These are phyloP conservation scores for Echeveria elegans DNA, from an alignment of 164 flowering plant species.

Conservation along the genomic window DNA sequence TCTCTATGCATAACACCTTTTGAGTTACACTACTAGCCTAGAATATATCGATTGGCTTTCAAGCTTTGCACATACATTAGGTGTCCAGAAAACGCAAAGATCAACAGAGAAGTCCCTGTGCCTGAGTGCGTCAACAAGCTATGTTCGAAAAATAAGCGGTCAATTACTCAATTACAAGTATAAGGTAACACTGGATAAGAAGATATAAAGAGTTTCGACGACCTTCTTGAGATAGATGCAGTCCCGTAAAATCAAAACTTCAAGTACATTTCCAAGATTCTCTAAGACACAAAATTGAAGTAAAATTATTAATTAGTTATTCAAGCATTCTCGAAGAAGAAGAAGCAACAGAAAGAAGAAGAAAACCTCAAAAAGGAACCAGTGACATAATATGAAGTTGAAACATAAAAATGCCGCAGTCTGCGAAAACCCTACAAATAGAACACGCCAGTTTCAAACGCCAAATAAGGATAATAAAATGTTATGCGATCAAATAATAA, in stretches of 20 bases:
- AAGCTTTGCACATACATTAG: neutral
- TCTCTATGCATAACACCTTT: neutral
- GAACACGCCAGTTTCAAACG: neutral
- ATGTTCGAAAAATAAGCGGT: neutral
- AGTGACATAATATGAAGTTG: constrained; percentile 70
- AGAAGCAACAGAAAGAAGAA: constrained; percentile 4
- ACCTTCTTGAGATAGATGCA: constrained; percentile 93
- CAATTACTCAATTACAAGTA: neutral
- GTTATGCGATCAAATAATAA: neutral
- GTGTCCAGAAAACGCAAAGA: neutral
- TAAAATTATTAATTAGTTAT: neutral
- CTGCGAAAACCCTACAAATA: constrained; percentile 64
- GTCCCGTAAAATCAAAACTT: constrained; percentile 71
- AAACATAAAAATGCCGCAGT: constrained; percentile 64
- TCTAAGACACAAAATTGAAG: constrained; percentile 23
- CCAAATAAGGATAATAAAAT: neutral
- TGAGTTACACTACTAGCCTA: neutral
- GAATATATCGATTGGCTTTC: neutral
- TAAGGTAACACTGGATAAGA: neutral
- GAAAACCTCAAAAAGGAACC: constrained; percentile 75
- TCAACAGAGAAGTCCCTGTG: neutral
- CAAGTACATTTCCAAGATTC: constrained; percentile 59
- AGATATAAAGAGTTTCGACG: constrained; percentile 5
- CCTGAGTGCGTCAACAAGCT: neutral
- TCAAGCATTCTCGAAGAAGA: neutral